Evolutionary conservation across 202 grass and related monocot species (phyloP), one percentile per base, ranked within the genome.

Genomic region (Setaria italica): DNA sequence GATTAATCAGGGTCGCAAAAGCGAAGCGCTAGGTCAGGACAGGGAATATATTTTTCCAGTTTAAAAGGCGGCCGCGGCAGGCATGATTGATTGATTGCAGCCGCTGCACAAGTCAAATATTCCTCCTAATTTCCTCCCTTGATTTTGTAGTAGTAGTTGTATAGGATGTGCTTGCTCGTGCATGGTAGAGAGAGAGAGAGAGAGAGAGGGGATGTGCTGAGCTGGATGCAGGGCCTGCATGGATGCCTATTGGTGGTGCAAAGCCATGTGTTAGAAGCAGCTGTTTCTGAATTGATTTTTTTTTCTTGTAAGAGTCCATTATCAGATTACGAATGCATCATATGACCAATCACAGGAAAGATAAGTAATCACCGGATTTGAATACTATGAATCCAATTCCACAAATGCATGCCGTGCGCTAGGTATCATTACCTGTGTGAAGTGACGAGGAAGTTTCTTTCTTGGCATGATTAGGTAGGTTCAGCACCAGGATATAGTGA

Each of bases 91-190:
- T 50, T 83, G 75, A 80, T 80, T 87, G 76, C 34, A 43, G 37
- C 3, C 59, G 25, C 65, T 71, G 70, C 89, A 72, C 48, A 81
- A 77, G 77, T 88, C 85, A 91, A 81, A 88, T 81, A 82, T 88
- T 77, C 77, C 21, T 5, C 85, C 46, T 48, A 41, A 63, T 76
- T 63, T 72, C 12, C 67, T 63, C 59, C 54, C 34, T 62, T 70
- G 66, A 53, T 53, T 79, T 21, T 66, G 54, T 20, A 32, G 6
- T 32, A 15, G 21, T 49, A 4, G 25, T 13, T 32, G 21, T 7
- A 20, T 55, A 50, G 46, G 70, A 9, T 57, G 17, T n/a, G 51
- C 39, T 11, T 3, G 39, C 39, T 41, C 15, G 8, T 35, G 29
- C 3, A 41, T 15, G 25, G 62, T 29, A 11, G 39, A 41, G 39